A percentile compares a stretch with the other conserved stretches of the same genome.
Conservation (phyloP, 768 basidiomycete species). For the Tricholoma bakamatsutake region DNA sequence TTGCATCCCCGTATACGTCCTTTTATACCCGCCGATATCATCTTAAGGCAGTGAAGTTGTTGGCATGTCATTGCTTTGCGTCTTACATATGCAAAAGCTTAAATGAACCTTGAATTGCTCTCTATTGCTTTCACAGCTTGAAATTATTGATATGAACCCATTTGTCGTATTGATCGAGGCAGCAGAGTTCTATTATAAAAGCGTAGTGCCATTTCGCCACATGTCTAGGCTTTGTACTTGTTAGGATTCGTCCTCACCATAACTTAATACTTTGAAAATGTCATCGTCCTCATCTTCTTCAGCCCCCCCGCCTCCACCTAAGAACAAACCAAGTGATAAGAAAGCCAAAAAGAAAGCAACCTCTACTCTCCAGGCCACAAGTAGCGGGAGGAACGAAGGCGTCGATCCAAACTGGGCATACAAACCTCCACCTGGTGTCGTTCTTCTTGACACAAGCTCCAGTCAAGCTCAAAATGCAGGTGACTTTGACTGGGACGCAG, state of each 20-base stretch:
- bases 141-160: too few relatives aligned
- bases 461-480: slow-evolving; percentile 28
- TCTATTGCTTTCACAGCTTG: too few relatives aligned
- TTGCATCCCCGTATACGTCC: too few relatives aligned
- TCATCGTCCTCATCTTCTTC: slow-evolving; percentile 12
- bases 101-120: too few relatives aligned
- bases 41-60: too few relatives aligned
- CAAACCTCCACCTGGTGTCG: slow-evolving; percentile 48
- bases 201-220: slow-evolving; percentile 95
- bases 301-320: slow-evolving; percentile 3
- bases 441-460: slow-evolving; percentile 35
- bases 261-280: too few relatives aligned
- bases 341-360: slow-evolving; percentile 12
- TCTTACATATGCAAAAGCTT: too few relatives aligned
- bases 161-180: slow-evolving; percentile 18
- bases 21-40: too few relatives aligned
- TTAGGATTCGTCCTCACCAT: slow-evolving; percentile 3
- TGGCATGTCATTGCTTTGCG: too few relatives aligned
- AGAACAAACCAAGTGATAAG: neutral
- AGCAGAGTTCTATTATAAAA: too few relatives aligned
- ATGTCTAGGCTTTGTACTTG: neutral
- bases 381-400: slow-evolving; percentile 46
- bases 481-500: slow-evolving; percentile 63
- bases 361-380: slow-evolving; percentile 4
- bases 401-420: slow-evolving; percentile 54